phyloP scores from a whole-genome alignment of 2,329 filamentous ascomycete species.

The Pyrenophora tritici-repentis region DNA sequence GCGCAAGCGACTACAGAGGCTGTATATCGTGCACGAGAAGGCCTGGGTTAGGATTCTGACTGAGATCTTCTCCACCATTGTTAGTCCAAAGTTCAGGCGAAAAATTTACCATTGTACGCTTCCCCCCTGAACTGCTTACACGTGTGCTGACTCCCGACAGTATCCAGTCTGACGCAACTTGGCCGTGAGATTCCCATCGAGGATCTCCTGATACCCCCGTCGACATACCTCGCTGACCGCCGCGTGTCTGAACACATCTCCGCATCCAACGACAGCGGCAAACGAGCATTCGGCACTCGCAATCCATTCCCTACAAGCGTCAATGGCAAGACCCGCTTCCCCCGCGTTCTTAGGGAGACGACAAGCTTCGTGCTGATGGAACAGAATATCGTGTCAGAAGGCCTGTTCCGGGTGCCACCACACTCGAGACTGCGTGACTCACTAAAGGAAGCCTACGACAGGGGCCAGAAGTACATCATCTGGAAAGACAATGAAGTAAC shows the following conservation, averaged over 20 bases:
- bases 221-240: slow-evolving; percentile 60
- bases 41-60: slow-evolving; percentile 62
- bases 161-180: slow-evolving; percentile 56
- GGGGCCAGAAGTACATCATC: slow-evolving; percentile 59
- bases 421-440: slow-evolving; percentile 56
- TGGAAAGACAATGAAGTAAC: slow-evolving; percentile 54
- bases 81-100: slow-evolving; percentile 61
- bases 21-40: slow-evolving; percentile 63
- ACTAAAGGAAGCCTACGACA: slow-evolving; percentile 60
- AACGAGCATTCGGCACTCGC: slow-evolving; percentile 53
- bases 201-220: slow-evolving; percentile 58
- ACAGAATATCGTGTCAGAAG: slow-evolving; percentile 55
- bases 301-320: slow-evolving; percentile 55
- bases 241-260: slow-evolving; percentile 55
- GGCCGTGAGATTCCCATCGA: slow-evolving; percentile 58
- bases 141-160: slow-evolving; percentile 36
- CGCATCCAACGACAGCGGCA: slow-evolving; percentile 53
- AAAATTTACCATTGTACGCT: slow-evolving; percentile 61
- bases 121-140: background rate
- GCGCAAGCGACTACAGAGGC: slow-evolving; percentile 59
- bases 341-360: slow-evolving; percentile 59
- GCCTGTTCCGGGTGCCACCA: slow-evolving; percentile 60
- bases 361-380: slow-evolving; percentile 57
- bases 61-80: slow-evolving; percentile 62
- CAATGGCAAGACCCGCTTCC: slow-evolving; percentile 54